A percentile compares a stretch with the other conserved stretches of the same genome.
These are phyloP conservation scores for Fraxinus albicans DNA, from an alignment of 305 asterid species.

Conservation along the genomic window DNA sequence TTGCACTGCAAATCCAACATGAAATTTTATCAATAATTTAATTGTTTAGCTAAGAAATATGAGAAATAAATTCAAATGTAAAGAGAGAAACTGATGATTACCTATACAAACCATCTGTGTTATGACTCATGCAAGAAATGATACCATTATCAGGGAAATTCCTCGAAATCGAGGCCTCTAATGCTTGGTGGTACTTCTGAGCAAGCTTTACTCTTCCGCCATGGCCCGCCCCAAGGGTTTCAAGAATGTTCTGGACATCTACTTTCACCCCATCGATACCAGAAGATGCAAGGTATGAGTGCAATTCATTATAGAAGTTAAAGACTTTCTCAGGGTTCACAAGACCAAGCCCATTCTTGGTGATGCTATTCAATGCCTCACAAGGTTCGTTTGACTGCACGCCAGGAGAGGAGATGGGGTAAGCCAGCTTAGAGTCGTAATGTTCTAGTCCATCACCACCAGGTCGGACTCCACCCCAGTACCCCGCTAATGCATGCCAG, in stretches of 20 bases:
- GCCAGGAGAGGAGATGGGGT: constrained; percentile 84
- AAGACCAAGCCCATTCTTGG: constrained; percentile 79
- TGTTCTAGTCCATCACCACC: constrained; percentile 61
- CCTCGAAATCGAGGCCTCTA: constrained; percentile 73
- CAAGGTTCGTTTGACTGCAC: constrained; percentile 64
- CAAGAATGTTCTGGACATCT: constrained; percentile 88
- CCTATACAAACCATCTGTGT: constrained; percentile 88
- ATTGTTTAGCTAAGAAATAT: neutral
- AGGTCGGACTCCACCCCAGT: constrained; percentile 92
- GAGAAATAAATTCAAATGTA: neutral
- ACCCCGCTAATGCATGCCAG: constrained; percentile 89
- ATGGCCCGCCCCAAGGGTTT: constrained; percentile 89
- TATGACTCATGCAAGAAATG: constrained; percentile 94
- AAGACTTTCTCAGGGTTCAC: constrained; percentile 80
- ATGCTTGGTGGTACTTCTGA: constrained; percentile 73
- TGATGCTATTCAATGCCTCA: constrained; percentile 54
- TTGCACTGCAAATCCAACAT: constrained; percentile 46
- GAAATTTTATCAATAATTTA: neutral
- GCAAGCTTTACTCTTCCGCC: constrained; percentile 90
- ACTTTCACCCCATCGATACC: constrained; percentile 89
- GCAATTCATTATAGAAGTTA: constrained; percentile 73
- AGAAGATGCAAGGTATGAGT: constrained; percentile 84
- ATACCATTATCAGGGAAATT: constrained; percentile 87
- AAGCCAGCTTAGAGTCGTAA: constrained; percentile 67
- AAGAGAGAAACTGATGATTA: constrained; percentile 10